Evolutionary conservation across 306 rosid species (phyloP).

Genomic region (Luffa acutangula): DNA sequence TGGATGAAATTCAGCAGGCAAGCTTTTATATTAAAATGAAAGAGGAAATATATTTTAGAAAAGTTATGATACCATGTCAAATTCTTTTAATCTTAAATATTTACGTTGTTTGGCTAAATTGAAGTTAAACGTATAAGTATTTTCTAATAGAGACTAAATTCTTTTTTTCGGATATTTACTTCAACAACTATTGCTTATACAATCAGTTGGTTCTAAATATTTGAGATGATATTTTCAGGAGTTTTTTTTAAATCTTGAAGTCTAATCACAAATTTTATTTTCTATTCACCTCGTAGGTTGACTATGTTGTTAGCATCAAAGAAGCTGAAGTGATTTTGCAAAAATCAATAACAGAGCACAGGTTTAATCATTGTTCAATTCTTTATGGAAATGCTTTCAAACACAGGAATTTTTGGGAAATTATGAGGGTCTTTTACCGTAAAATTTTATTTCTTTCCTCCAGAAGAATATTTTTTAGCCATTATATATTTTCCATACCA

Average conservation of each 20-base stretch:
- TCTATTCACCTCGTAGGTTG: conserved; percentile 41
- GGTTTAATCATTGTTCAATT: conserved; percentile 29
- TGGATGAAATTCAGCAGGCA: background rate
- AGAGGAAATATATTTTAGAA: background rate
- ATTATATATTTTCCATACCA: background rate
- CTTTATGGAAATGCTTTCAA: background rate
- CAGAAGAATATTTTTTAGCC: background rate
- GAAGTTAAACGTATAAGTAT: background rate
- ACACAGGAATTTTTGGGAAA: background rate
- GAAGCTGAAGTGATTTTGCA: conserved; percentile 79
- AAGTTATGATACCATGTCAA: background rate
- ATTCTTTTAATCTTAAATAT: background rate
- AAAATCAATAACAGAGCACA: conserved; percentile 56
- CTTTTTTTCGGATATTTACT: background rate
- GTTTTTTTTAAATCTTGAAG: background rate
- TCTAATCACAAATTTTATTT: background rate
- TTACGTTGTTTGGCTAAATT: background rate
- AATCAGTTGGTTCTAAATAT: background rate
- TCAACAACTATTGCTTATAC: background rate
- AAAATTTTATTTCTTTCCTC: background rate
- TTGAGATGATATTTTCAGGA: background rate
- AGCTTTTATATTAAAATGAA: background rate
- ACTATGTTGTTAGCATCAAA: conserved; percentile 64
- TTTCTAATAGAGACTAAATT: background rate
- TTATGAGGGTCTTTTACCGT: background rate